Base-by-base conservation (phyloP, 768 basidiomycete genomes). In the Rhodotorula paludigena region DNA sequence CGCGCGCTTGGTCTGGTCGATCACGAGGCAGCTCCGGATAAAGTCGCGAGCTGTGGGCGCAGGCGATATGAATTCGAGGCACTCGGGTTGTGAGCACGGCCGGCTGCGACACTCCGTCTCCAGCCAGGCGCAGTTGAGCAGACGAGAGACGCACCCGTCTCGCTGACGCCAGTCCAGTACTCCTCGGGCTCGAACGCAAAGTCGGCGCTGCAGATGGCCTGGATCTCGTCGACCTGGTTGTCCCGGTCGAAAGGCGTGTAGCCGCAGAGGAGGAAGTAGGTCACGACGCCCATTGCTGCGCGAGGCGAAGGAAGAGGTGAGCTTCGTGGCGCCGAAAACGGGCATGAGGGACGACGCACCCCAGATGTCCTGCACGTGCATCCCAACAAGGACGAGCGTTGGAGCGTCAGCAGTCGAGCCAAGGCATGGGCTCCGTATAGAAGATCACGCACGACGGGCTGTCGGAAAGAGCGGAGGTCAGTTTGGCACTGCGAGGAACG, bases 171-270 rank as follows among this genome's bases (percentile, higher is more conserved):
- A 48, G 77, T 82, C 90, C 92, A 92, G 78, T 92, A 90, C 73
- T 81, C 85, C 73, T 81, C 83, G 30, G 88, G 88, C 82, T 87
- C 86, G 76, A 97, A 98, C 76, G 87, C 87, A 81, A 91, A 97
- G 79, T 96, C 90, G 12, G 91, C 92, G 0, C 84, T 84, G 56
- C 92, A 86, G 81, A 98, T 97, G 41, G 94, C 94, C 75, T 94
- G 87, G 87, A 92, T 93, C 80, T 98, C 94, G 71, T 86, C 85
- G 58, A 79, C 78, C 66, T 81, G 80, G 60, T 84, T 86, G 65
- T 97, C 93, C 33, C 91, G 86, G 78, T 98, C 54, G 77, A 99
- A 99, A 1, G 96, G 96, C 10, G 96, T 99, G 81, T 98, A 93
- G 5, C 90, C 86, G 58, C 86, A 87, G 35, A 97, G 86, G 7